Percentiles rank a stretch among this genome's conserved stretches.
phyloP scores from a whole-genome alignment of 768 basidiomycete genomes.

The Calocybe cyanea region DNA sequence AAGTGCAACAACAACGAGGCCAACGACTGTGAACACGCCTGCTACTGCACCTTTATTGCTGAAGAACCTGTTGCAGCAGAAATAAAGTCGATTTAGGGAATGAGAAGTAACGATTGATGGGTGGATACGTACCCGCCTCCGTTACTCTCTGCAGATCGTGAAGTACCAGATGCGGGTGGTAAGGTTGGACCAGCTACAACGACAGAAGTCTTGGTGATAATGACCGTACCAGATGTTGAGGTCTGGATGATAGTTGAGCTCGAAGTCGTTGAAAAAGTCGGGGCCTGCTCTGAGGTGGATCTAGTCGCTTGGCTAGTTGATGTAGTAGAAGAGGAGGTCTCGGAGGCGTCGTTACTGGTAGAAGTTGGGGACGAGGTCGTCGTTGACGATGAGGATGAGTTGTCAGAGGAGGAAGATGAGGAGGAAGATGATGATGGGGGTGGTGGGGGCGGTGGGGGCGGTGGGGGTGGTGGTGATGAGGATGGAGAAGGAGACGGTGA shows the following conservation, averaged over 20 bases:
- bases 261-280: not conserved
- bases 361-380: not conserved
- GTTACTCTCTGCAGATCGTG: not conserved
- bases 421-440: too few species aligned
- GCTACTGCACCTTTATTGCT: constrained; percentile 69
- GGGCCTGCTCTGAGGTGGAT: not conserved
- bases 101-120: not conserved
- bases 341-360: not conserved
- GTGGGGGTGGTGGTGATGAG: too few species aligned
- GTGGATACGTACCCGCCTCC: not conserved
- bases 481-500: too few species aligned
- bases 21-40: constrained; percentile 68
- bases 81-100: not conserved
- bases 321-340: not conserved
- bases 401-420: constrained; percentile 27
- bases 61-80: constrained; percentile 50
- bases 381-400: not conserved
- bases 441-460: too few species aligned
- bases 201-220: not conserved
- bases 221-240: not conserved
- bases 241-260: not conserved
- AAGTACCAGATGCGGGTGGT: not conserved
- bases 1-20: constrained; percentile 52
- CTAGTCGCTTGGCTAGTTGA: not conserved
- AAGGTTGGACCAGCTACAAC: not conserved